phyloP scores from a whole-genome alignment of 129 eudicot species.

The Artemisia tridentata region DNA sequence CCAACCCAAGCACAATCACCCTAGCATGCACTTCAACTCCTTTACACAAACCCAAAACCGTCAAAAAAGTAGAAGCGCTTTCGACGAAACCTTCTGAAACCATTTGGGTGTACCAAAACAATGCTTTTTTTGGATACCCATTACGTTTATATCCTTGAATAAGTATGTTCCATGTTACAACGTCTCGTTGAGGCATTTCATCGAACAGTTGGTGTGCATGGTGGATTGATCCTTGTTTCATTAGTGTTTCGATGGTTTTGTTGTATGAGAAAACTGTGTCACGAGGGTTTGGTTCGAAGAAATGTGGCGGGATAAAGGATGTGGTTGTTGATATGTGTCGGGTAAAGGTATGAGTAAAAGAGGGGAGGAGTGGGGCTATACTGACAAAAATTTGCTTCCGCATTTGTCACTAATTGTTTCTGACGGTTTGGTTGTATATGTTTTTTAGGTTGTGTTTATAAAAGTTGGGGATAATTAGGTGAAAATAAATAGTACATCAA shows the following conservation, averaged over 20 bases:
- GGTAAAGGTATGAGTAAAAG: constrained; percentile 23
- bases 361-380: constrained; percentile 25
- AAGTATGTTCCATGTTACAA: constrained; percentile 63
- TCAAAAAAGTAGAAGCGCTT: constrained; percentile 67
- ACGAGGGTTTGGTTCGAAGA: constrained; percentile 29
- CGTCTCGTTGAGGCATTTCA: constrained; percentile 61
- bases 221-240: constrained; percentile 44
- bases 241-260: constrained; percentile 29
- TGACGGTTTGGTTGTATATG: too few relatives aligned
- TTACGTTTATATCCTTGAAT: constrained; percentile 57
- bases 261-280: constrained; percentile 33
- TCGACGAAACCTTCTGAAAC: constrained; percentile 55
- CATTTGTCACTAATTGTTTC: constrained; percentile 10
- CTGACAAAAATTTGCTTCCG: constrained; percentile 22
- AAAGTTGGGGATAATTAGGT: too few relatives aligned
- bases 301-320: constrained; percentile 19
- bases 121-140: constrained; percentile 39
- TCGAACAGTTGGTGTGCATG: constrained; percentile 67
- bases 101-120: constrained; percentile 52
- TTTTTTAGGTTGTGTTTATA: too few relatives aligned
- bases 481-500: too few relatives aligned
- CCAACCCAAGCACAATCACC: constrained; percentile 54
- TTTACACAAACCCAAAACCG: constrained; percentile 57
- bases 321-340: constrained; percentile 30
- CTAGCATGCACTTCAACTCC: constrained; percentile 54